Percentiles rank a stretch among this genome's conserved stretches.
phyloP scores from a whole-genome alignment of 306 rosid genomes.

The Quercus gilva region DNA sequence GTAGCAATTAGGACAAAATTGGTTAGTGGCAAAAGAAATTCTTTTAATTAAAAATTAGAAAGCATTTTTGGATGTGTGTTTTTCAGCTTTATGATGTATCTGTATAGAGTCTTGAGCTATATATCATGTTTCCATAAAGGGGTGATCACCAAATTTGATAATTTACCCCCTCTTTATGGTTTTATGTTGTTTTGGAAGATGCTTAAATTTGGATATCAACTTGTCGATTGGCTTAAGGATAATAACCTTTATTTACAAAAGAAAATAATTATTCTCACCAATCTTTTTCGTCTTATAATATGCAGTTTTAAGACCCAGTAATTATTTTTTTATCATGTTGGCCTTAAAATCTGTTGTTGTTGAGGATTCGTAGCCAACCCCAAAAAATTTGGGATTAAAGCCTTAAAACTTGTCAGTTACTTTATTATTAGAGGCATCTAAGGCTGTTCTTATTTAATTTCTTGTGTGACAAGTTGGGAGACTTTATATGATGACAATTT shows the following conservation, averaged over 20 bases:
- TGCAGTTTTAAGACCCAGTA: neutral
- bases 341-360: neutral
- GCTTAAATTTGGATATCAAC: neutral
- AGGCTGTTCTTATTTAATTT: neutral
- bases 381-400: too few species aligned
- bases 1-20: neutral
- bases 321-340: too few species aligned
- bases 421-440: too few species aligned
- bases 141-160: neutral
- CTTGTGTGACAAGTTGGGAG: neutral
- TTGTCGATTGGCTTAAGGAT: neutral
- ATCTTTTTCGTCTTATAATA: neutral
- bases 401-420: too few species aligned
- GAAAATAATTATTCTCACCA: neutral
- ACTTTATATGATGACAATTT: neutral
- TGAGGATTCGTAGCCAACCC: too few species aligned
- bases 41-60: too few species aligned
- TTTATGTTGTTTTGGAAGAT: neutral
- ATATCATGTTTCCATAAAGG: neutral
- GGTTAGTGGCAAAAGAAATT: neutral
- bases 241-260: neutral
- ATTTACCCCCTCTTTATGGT: neutral
- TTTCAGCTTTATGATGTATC: neutral
- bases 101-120: neutral
- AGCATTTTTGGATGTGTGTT: neutral